Evolutionary conservation across 106 monocot species (phyloP).

Genomic region (Allium sativum): DNA sequence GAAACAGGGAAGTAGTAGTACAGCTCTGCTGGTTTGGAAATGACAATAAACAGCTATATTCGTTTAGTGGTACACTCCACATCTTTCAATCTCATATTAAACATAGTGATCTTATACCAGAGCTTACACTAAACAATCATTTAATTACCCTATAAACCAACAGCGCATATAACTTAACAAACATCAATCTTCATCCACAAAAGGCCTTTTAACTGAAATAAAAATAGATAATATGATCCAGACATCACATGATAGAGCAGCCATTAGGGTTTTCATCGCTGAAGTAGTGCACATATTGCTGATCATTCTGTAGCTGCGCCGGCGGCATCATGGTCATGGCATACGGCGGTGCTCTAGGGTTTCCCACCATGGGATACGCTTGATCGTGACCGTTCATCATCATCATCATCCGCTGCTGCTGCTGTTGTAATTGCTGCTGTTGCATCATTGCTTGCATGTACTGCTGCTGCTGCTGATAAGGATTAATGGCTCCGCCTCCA

Average conservation of each 20-base stretch:
- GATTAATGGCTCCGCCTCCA: conserved; percentile 4
- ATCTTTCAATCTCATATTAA: not conserved
- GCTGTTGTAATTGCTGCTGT: conserved; percentile 20
- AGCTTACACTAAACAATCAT: not conserved
- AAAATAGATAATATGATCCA: not conserved
- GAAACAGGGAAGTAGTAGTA: no score
- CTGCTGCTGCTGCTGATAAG: conserved; percentile 45
- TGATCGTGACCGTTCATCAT: conserved; percentile 45
- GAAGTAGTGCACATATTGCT: conserved; percentile 34
- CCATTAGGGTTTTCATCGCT: conserved; percentile 56
- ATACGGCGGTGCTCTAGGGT: conserved; percentile 10
- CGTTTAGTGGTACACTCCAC: not conserved
- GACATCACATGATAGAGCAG: conserved; percentile 52
- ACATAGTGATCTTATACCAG: not conserved
- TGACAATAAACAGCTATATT: conserved; percentile 3
- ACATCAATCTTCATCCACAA: not conserved
- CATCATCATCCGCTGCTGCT: conserved; percentile 33
- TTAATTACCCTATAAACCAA: not conserved
- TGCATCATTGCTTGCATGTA: conserved; percentile 12
- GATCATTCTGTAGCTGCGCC: conserved; percentile 5
- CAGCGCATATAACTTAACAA: not conserved
- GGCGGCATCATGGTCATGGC: conserved; percentile 14
- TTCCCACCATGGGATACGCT: conserved; percentile 15
- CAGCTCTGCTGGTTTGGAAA: not conserved
- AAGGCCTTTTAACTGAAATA: no score